Conservation (phyloP, 768 basidiomycete species). For the Suillus bovinus region DNA sequence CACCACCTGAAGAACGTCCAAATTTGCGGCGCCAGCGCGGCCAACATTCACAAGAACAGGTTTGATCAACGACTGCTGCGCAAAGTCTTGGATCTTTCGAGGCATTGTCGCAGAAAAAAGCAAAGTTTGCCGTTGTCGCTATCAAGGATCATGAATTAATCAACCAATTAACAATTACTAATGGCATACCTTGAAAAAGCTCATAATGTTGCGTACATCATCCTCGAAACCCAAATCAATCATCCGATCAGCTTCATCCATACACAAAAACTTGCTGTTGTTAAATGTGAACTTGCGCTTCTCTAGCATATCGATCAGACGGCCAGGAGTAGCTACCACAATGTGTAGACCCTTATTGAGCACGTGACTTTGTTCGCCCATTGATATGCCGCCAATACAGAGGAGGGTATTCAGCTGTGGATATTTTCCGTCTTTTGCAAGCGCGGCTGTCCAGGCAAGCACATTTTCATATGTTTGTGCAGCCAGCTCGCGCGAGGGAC, state of each 20-base stretch:
- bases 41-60: constrained; percentile 97
- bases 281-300: constrained; percentile 92
- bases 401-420: constrained; percentile 86
- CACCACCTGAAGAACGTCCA: constrained; percentile 95
- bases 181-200: constrained; percentile 87
- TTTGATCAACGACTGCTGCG: constrained; percentile 91
- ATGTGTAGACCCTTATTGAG: constrained; percentile 91
- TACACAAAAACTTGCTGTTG: constrained; percentile 93
- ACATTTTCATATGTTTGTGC: constrained; percentile 97
- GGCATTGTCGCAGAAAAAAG: constrained; percentile 99
- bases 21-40: constrained; percentile 94
- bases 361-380: constrained; percentile 95
- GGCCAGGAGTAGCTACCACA: constrained; percentile 95
- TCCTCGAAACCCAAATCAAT: constrained; percentile 99
- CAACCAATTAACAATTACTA: not conserved
- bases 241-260: constrained; percentile 99
- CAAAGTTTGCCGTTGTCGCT: constrained; percentile 96
- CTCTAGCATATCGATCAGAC: constrained; percentile 97
- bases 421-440: constrained; percentile 79
- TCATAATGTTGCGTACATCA: constrained; percentile 98
- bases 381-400: constrained; percentile 97
- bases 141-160: constrained; percentile 14
- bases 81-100: constrained; percentile 97
- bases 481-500: constrained; percentile 96
- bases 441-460: constrained; percentile 77